phyloP scores from a whole-genome alignment of 176 grass and related monocot species.

The Areca catechu region DNA sequence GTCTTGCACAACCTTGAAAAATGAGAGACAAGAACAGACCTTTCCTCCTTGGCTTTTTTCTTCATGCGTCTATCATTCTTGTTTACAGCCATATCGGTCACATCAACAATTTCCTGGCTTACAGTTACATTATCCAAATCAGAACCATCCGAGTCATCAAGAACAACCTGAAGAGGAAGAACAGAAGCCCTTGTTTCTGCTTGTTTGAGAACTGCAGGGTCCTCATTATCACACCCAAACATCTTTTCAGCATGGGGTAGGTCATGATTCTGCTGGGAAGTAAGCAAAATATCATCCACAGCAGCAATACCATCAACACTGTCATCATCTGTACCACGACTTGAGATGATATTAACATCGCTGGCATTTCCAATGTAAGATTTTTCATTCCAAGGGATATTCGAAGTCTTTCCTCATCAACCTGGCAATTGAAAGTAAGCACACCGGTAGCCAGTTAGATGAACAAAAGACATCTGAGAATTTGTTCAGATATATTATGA shows the following conservation, averaged over 20 bases:
- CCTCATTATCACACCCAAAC: slow-evolving; percentile 20
- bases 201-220: slow-evolving; percentile 19
- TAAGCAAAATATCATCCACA: slow-evolving; percentile 20
- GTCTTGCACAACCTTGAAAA: neutral
- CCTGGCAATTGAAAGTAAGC: slow-evolving; percentile 29
- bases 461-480: too few relatives aligned
- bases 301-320: slow-evolving; percentile 19
- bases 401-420: slow-evolving; percentile 54
- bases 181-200: slow-evolving; percentile 36
- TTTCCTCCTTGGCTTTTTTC: slow-evolving; percentile 74
- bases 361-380: slow-evolving; percentile 46
- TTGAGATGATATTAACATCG: slow-evolving; percentile 20
- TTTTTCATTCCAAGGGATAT: slow-evolving; percentile 87
- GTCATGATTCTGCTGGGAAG: slow-evolving; percentile 9
- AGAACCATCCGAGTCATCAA: slow-evolving; percentile 67
- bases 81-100: slow-evolving; percentile 33
- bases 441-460: neutral
- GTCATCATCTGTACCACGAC: slow-evolving; percentile 21
- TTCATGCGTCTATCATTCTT: slow-evolving; percentile 51
- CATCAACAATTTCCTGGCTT: slow-evolving; percentile 20
- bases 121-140: slow-evolving; percentile 45
- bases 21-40: slow-evolving; percentile 24
- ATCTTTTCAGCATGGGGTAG: neutral
- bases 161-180: slow-evolving; percentile 59
- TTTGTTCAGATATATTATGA: too few relatives aligned